A percentile compares a stretch with the other conserved stretches of the same genome.
Evolutionary conservation across 2,329 filamentous ascomycete species (phyloP).

Genomic region (Trichoderma simmonsii): DNA sequence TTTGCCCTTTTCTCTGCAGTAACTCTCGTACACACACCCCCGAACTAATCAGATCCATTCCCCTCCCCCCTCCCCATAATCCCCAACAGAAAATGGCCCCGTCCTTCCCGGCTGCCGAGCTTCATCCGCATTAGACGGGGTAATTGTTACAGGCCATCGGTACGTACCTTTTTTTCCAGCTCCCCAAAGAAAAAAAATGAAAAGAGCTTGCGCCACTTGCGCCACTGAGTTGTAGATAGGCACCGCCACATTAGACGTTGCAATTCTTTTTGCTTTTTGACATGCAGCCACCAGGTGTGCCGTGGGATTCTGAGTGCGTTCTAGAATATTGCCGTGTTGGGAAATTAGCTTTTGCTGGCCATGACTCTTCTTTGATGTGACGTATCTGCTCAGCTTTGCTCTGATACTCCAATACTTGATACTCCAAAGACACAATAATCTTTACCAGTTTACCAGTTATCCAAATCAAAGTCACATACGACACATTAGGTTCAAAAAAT

Average conservation of each 20-base stretch:
- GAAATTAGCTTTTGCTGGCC: not conserved
- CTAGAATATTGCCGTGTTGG: not conserved
- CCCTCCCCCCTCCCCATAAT: not conserved
- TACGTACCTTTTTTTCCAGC: not conserved
- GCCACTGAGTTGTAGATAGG: not conserved
- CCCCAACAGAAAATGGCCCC: constrained; percentile 15
- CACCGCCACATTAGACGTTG: not conserved
- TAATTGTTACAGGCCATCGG: not conserved
- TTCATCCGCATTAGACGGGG: not conserved
- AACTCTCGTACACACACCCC: not conserved
- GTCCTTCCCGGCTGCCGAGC: not conserved
- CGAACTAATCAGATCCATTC: not conserved
- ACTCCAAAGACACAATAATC: not conserved
- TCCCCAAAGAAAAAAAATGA: not conserved
- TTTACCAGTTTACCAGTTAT: not conserved
- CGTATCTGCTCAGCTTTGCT: not conserved
- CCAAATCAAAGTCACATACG: not conserved
- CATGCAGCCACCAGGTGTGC: not conserved
- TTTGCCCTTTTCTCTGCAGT: not conserved
- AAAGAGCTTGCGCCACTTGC: not conserved
- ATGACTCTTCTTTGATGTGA: not conserved
- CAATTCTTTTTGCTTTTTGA: not conserved
- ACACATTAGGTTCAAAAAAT: not conserved
- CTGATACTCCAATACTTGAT: not conserved
- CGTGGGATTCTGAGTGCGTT: not conserved